phyloP scores from a whole-genome alignment of 2,329 filamentous ascomycete species.

The Dryadomyces quercus-mongolicae region DNA sequence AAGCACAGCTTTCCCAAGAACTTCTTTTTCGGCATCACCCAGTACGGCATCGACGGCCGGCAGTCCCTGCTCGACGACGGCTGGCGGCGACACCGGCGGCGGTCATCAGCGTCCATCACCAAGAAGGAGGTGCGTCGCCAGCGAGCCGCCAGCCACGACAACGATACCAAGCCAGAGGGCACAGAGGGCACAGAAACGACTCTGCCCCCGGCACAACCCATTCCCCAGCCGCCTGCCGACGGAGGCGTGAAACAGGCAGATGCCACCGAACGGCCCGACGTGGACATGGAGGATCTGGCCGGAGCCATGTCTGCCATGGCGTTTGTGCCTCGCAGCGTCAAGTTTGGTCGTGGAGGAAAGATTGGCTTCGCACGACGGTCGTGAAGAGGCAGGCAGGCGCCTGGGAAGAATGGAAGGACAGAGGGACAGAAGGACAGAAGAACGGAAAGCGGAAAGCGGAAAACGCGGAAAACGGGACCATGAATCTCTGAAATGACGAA shows the following conservation, averaged over 20 bases:
- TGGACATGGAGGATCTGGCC: conserved; percentile 45
- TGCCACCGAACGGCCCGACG: conserved; percentile 6
- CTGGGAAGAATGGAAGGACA: too few relatives aligned
- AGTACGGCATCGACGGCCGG: conserved; percentile 78
- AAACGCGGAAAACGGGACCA: background rate
- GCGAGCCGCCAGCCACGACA: background rate
- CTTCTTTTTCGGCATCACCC: conserved; percentile 80
- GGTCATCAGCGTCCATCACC: conserved; percentile 30
- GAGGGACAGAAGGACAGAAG: background rate
- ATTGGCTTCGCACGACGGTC: conserved; percentile 40
- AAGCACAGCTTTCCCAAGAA: conserved; percentile 86
- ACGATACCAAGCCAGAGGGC: background rate
- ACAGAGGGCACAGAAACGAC: background rate
- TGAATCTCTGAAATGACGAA: background rate
- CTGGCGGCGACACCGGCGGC: conserved; percentile 27
- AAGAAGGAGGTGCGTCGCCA: conserved; percentile 14
- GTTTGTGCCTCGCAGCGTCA: conserved; percentile 56
- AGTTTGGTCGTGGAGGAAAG: conserved; percentile 47
- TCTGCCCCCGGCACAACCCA: background rate
- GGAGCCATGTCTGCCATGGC: conserved; percentile 59
- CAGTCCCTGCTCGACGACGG: conserved; percentile 63
- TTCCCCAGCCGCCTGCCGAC: too few relatives aligned
- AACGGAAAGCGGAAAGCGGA: background rate
- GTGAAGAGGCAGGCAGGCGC: conserved; percentile 1
- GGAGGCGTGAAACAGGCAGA: background rate